Percentiles rank a stretch among this genome's conserved stretches.
Evolutionary conservation across 1,284 basidiomycete species (phyloP).

Genomic region (Naganishia albida): DNA sequence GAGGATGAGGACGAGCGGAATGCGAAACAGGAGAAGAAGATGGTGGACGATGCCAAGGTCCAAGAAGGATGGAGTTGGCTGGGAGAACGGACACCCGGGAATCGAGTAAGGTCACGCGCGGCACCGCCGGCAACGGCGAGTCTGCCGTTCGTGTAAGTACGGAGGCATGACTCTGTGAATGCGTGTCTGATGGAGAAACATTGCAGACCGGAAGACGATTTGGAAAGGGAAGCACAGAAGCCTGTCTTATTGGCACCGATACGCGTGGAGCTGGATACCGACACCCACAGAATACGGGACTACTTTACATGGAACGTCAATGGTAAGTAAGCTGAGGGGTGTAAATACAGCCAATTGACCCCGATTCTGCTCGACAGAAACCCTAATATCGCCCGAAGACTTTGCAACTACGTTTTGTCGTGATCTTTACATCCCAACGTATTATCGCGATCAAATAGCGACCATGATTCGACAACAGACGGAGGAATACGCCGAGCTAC

Average conservation of each 20-base stretch:
- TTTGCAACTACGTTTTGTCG: slow-evolving; percentile 31
- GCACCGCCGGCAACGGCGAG: slow-evolving; percentile 60
- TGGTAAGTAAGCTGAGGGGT: slow-evolving; percentile 5
- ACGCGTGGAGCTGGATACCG: slow-evolving; percentile 29
- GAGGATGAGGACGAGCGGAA: slow-evolving; percentile 60
- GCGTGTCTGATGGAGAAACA: neutral
- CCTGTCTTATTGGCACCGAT: slow-evolving; percentile 57
- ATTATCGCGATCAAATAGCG: slow-evolving; percentile 28
- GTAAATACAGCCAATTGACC: neutral
- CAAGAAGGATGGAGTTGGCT: slow-evolving; percentile 76
- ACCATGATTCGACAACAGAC: slow-evolving; percentile 27
- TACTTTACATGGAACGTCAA: slow-evolving; percentile 35
- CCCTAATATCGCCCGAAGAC: slow-evolving; percentile 32
- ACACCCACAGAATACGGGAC: slow-evolving; percentile 33
- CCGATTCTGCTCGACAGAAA: slow-evolving; percentile 5
- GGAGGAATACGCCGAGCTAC: slow-evolving; percentile 35
- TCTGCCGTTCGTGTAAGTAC: slow-evolving; percentile 65
- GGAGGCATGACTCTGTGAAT: neutral
- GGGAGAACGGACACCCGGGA: slow-evolving; percentile 77
- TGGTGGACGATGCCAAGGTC: slow-evolving; percentile 57
- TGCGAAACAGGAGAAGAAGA: slow-evolving; percentile 53
- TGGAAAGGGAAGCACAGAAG: slow-evolving; percentile 66
- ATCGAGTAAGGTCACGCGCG: slow-evolving; percentile 67
- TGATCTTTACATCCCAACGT: slow-evolving; percentile 25
- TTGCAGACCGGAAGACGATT: slow-evolving; percentile 57